Evolutionary conservation across 148 eudicot genomes (phyloP), one percentile per base, ranked within the genome.

Genomic region (Gaultheria prostrata): DNA sequence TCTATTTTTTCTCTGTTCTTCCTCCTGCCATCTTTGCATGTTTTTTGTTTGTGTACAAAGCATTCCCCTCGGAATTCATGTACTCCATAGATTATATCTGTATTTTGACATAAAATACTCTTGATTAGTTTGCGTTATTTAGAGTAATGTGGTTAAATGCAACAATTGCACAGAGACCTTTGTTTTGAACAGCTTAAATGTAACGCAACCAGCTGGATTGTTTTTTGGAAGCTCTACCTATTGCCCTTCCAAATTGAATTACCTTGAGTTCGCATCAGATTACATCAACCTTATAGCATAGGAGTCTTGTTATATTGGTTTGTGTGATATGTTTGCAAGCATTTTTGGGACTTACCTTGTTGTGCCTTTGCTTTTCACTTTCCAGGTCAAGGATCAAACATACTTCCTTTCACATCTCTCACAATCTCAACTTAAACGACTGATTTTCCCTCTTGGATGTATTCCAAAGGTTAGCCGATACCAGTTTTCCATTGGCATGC

Each of bases 301-400:
- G 32, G 53, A 12, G 4, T 24, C 61, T 32, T 28, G 18, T 56
- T 53, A 54, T 78, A 2, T 7, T 17, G 67, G 10, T 78, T 12
- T 78, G 18, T 54, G 6, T 54, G 20, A 54, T 8, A 56, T 51
- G 24, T 53, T 28, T 78, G 46, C 54, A 11, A 51, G 75, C 56
- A 46, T 6, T 80, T 63, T 15, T 78, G 51, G 26, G 12, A 10
- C 18, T 39, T 85, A 39, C 13, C 82, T 65, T 8, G 12, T 80
- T 49, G 67, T 71, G 17, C 26, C 21, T 75, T 53, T 53, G 35
- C 2, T 76, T 71, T 61, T 81, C 12, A 39, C 48, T 14, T 84
- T 81, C 83, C 94, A 97, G 99, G 93, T 97, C 59, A 97, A 97
- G 92, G 99, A 97, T 89, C 99, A 97, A 87, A 97, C 99, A 8